phyloP scores from a whole-genome alignment of 768 basidiomycete species.

The Hebeloma cylindrosporum region DNA sequence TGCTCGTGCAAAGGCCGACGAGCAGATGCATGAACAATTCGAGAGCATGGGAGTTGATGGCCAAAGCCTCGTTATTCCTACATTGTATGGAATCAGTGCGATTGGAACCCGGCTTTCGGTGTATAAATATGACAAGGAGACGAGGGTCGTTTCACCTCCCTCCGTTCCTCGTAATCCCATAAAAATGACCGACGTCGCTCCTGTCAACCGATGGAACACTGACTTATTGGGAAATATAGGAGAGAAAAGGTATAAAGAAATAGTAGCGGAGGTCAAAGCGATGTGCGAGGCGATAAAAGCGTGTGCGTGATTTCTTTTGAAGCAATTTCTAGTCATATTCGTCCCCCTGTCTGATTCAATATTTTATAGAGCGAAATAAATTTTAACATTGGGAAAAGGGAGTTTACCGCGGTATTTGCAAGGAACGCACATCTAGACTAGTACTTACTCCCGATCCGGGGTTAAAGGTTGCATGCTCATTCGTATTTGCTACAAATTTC shows the following conservation, averaged over 20 bases:
- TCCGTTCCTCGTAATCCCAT: constrained; percentile 16
- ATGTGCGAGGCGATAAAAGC: too few species aligned
- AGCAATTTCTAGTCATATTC: too few species aligned
- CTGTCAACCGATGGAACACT: constrained; percentile 24
- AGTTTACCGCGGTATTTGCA: too few species aligned
- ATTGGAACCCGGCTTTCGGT: constrained; percentile 26
- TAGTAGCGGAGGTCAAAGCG: constrained; percentile 18
- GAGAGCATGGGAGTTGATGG: constrained; percentile 15
- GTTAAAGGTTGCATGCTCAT: too few species aligned
- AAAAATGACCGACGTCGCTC: constrained; percentile 26
- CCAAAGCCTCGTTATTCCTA: constrained; percentile 17
- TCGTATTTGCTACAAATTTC: too few species aligned
- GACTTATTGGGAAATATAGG: constrained; percentile 22
- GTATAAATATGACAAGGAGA: constrained; percentile 20
- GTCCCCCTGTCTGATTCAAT: too few species aligned
- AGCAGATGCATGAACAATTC: constrained; percentile 27
- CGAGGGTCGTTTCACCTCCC: constrained; percentile 15
- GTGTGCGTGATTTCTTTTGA: too few species aligned
- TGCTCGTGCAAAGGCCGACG: constrained; percentile 22
- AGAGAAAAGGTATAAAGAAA: constrained; percentile 14
- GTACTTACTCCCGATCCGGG: too few species aligned
- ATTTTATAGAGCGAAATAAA: too few species aligned
- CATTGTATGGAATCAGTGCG: constrained; percentile 27
- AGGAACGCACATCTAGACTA: too few species aligned
- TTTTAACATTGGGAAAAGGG: too few species aligned